Base-by-base conservation (phyloP, 306 rosid genomes). In the Lagenaria siceraria region DNA sequence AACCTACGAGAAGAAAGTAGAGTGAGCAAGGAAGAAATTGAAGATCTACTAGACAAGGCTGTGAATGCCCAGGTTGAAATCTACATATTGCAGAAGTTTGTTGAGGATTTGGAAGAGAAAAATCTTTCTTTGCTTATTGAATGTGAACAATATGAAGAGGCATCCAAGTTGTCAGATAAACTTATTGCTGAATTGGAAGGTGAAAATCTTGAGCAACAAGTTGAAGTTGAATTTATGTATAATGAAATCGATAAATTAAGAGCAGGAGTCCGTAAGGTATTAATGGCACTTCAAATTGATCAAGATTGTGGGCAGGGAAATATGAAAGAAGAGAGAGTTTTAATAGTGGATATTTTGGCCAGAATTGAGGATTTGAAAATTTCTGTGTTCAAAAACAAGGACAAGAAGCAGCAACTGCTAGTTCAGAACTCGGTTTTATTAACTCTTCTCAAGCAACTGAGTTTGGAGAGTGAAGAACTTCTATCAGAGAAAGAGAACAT, bases 131-230 rank as follows among this genome's bases (percentile, higher is more conserved):
- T 96, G 29, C 59, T 85, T 80, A 18, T 83, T 70, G 96, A 90
- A 85, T 83, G 94, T 79, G 94, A 89, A 86, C 93, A 90, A 78
- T 96, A 87, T 5, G 71, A 85, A 15, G 97, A 96, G 74, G 89
- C 87, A 69, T 89, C 96, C 19, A 90, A 90, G 46, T 84, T 89
- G 80, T 90, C 98, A 25, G 93, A 91, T 78, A 71, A 86, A 80
- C 77, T 92, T 78, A 86, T 96, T 83, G 82, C 92, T 15, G 99
- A 96, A 86, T 84, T 96, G 93, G 99, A 96, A 86, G 78, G 81
- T 56, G 99, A 96, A 86, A 96, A 92, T 79, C 97, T 96, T 56
- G 93, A 88, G 90, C 97, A 92, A 55, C 98, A 96, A 83, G 87
- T 89, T 80, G 99, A 96, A 85, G 77, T 85, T 38, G 94, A 96